Evolutionary conservation across 2,329 filamentous ascomycete genomes (phyloP), one percentile per base, ranked within the genome.

Genomic region (Talaromyces sp.): DNA sequence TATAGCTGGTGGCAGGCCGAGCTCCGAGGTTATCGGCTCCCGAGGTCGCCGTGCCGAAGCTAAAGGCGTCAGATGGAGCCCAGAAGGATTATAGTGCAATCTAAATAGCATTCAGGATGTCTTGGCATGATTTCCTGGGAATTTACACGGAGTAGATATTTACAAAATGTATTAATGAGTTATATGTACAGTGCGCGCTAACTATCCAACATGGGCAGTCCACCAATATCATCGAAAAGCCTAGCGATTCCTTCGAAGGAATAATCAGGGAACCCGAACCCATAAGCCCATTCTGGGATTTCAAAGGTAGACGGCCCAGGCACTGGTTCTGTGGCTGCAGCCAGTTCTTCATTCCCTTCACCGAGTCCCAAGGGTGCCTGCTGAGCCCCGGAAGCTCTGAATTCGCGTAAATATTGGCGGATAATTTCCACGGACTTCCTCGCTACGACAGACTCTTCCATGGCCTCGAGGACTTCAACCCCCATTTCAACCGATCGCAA

Each of bases 401-500:
- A 69, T n/a, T 70, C 67, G 27, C 60, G 49, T 9, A 72, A 54
- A 35, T 70, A 70, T 29, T 67, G 67, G 19, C 65, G 63, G 46
- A 72, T 70, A 13, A 72, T 69, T 32, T 70, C 70, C 3, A 70
- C 71, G 3, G 71, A 74, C 42, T 73, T 75, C 14, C 65, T 64
- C 1, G 73, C 73, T 13, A 76, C 73, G 35, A 72, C 62, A 3
- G 67, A 73, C 47, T 77, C 74, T 33, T 75, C 70, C 72, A 76
- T 76, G 4, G 72, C 68, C 54, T 75, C 71, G 5, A 77, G 63
- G 14, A 75, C 70, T 39, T 72, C 65, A 10, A 77, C 64, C 0
- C 72, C 67, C 59, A 71, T 73, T 51, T 75, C 68, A 29, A 75
- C 68, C 33, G 63, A 66, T 6, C 54, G 56, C 27, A 65, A 59